Percentiles rank a stretch among this genome's conserved stretches.
Conservation (phyloP, 257 asterid species). For the Cordia subcordata region DNA sequence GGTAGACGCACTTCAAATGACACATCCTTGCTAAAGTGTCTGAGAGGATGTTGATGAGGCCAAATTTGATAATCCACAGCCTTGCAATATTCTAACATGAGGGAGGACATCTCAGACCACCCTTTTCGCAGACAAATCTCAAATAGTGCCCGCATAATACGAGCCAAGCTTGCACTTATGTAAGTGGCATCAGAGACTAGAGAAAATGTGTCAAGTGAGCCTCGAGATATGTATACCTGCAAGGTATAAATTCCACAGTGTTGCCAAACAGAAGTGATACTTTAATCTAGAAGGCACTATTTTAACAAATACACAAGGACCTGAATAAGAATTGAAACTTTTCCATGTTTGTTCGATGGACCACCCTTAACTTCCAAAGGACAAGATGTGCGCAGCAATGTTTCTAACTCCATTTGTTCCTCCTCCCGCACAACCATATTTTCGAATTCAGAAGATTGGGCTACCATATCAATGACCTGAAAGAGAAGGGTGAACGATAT, state of each 20-base stretch:
- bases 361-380: slow-evolving; percentile 94
- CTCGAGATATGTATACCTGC: slow-evolving; percentile 90
- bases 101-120: slow-evolving; percentile 93
- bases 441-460: slow-evolving; percentile 95
- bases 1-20: slow-evolving; percentile 57
- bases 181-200: slow-evolving; percentile 90
- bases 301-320: slow-evolving; percentile 31
- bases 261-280: slow-evolving; percentile 15
- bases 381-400: slow-evolving; percentile 62
- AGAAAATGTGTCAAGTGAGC: slow-evolving; percentile 75
- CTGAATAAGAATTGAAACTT: slow-evolving; percentile 94
- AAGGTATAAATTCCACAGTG: slow-evolving; percentile 26
- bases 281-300: slow-evolving; percentile 10
- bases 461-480: slow-evolving; percentile 94
- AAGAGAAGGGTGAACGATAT: slow-evolving; percentile 1
- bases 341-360: slow-evolving; percentile 88
- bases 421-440: slow-evolving; percentile 92
- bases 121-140: slow-evolving; percentile 93
- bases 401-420: slow-evolving; percentile 91
- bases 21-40: slow-evolving; percentile 87
- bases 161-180: slow-evolving; percentile 93
- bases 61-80: slow-evolving; percentile 97
- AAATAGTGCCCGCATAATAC: slow-evolving; percentile 92
- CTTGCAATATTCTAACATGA: slow-evolving; percentile 88
- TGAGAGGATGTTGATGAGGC: slow-evolving; percentile 97